Conservation (phyloP, 169 alveolate genomes). For the Plasmodium gonderi region DNA sequence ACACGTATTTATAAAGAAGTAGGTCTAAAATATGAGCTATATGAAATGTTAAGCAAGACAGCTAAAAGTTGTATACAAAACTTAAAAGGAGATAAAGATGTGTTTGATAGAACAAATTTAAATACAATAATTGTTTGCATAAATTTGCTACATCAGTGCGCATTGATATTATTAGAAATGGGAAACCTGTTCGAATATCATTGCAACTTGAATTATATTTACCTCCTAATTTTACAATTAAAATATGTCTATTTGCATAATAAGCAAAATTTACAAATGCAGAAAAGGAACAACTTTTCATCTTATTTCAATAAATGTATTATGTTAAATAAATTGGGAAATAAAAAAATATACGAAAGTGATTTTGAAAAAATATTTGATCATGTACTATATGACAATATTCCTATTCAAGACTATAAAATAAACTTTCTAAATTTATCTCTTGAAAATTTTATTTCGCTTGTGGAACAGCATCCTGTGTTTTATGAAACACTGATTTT, state of each 20-base stretch:
- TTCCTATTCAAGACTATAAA: constrained; percentile 25
- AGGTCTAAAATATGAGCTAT: constrained; percentile 50
- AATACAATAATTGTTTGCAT: constrained; percentile 32
- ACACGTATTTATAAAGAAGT: constrained; percentile 26
- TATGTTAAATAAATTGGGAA: not conserved
- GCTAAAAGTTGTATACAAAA: constrained; percentile 5
- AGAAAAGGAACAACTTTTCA: constrained; percentile 1
- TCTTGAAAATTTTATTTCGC: constrained; percentile 18
- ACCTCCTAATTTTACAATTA: constrained; percentile 47
- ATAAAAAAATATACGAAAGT: not conserved
- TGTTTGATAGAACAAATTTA: constrained; percentile 3
- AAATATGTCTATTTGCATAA: constrained; percentile 47
- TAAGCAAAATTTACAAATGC: constrained; percentile 15
- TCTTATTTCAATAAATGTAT: constrained; percentile 23
- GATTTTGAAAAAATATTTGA: constrained; percentile 31
- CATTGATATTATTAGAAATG: constrained; percentile 41
- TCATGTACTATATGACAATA: constrained; percentile 17
- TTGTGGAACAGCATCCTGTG: constrained; percentile 35
- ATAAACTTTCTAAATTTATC: constrained; percentile 33
- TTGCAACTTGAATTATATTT: constrained; percentile 12
- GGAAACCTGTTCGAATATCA: constrained; percentile 19
- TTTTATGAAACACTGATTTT: constrained; percentile 65
- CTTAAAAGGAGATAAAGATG: constrained; percentile 10
- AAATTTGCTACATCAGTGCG: constrained; percentile 54
- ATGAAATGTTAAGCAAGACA: constrained; percentile 9